phyloP scores from a whole-genome alignment of 225 moss, liverwort and hornwort genomes.

The Takakia lepidozioides region DNA sequence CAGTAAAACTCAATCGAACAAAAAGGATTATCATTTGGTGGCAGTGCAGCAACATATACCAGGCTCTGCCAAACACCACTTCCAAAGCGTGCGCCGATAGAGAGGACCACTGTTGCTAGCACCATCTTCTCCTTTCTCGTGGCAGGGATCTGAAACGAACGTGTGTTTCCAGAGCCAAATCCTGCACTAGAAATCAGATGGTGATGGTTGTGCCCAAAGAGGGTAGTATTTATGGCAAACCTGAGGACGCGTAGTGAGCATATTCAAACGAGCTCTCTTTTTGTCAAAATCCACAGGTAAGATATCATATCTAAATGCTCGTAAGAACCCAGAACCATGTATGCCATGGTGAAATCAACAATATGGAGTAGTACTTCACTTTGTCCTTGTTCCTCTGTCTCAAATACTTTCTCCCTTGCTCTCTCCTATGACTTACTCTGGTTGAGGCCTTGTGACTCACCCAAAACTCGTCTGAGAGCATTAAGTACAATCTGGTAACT shows the following conservation, averaged over 20 bases:
- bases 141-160: constrained; percentile 17
- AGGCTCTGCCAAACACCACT: constrained; percentile 48
- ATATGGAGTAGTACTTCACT: no score
- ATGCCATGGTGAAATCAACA: no score
- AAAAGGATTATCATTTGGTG: not conserved
- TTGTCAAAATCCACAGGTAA: no score
- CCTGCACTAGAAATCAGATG: not conserved
- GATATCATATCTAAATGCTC: no score
- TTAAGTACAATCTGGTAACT: constrained; percentile 22
- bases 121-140: constrained; percentile 38
- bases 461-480: constrained; percentile 19
- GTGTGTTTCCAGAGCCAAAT: constrained; percentile 2
- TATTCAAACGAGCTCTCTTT: no score
- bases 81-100: constrained; percentile 31
- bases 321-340: no score
- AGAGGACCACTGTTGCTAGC: constrained; percentile 28
- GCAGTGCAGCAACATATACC: constrained; percentile 14
- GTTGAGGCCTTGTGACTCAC: constrained; percentile 13
- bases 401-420: no score
- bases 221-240: no score
- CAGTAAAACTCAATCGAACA: not conserved
- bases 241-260: no score
- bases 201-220: no score
- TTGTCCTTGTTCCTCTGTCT: no score
- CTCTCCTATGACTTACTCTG: not conserved